Base-by-base conservation (phyloP, 148 eudicot genomes). In the Euryodendron excelsum region DNA sequence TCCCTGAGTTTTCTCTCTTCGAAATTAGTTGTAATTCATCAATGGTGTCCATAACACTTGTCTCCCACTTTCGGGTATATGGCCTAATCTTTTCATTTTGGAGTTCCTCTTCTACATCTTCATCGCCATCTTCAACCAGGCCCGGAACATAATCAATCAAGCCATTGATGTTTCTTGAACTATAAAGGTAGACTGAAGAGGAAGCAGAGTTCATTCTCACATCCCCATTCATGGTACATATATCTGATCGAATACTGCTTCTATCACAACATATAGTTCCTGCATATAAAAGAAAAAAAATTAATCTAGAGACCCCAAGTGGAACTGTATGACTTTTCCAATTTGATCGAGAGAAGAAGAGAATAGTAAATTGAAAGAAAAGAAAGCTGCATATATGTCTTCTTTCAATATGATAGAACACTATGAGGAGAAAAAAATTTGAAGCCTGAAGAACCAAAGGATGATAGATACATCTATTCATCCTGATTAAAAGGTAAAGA, bases 181-280 rank as follows among this genome's bases (percentile, higher is more conserved):
- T 71, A 78, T 90, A 95, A 30, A 95, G 90, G 82, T 78, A 78
- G 71, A 95, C 10, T 3, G 96, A 90, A 53, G 93, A 90, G 45
- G 96, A 87, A 34, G 79, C 2, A n/a, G 97, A 73, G 41, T 89
- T 81, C 36, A 97, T 89, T 80, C 98, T 85, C n/a, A 94, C 86
- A 77, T 94, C 97, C n/a, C 98, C 98, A 67, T 91, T 94, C 98
- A 94, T 89, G 69, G 83, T 77, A 83, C 98, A 94, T 15, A 89
- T 68, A 76, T 94, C 98, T 11, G 97, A 81, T 33, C 97, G 83
- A 27, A 80, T 75, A 80, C 91, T 88, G 71, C 89, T 91, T 86
- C 98, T 86, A 67, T 92, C 98, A 81, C 98, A 94, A 80, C 98
- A 94, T 28, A 94, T 86, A 17, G 92, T 92, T 77, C 95, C 98